Base-by-base conservation (phyloP, 2,329 filamentous ascomycete genomes). In the Huntiella bhutanensis region DNA sequence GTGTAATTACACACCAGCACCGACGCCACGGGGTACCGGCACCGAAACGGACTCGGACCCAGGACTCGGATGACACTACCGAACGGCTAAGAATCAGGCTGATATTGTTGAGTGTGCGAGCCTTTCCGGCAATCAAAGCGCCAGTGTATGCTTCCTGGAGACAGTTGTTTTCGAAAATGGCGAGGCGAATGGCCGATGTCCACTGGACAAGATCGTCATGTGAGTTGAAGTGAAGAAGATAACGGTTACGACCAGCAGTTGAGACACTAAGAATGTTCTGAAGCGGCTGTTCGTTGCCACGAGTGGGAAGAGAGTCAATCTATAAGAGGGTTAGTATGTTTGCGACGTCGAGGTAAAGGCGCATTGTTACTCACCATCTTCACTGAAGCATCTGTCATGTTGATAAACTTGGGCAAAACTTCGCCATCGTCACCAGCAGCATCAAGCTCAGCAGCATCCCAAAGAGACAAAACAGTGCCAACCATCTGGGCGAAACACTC, bases 401-500 rank as follows among this genome's bases (percentile, higher is more conserved):
- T 98, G 60, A 98, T 87, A 59, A 95, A 98, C 43, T 83, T 91
- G 32, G 86, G 85, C 37, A 88, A 67, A 41, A 93, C 82, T 57
- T 93, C 83, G 53, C 79, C 82, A 55, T 91, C 77, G 54, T 85
- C 80, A 33, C 83, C 85, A 10, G 84, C 87, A 35, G 77, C 77
- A 64, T 98, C 91, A 49, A 96, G 70, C 59, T 91, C 86, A 52
- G 82, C 78, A 17, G 88, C 87, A 62, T 98, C 88, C 91, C 91
- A 98, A 43, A 96, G 66, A 5, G 91, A 95, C 48, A 98, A 66
- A 12, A 96, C 84, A 1, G 91, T 96, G 53, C 91, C 91, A 13
- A 95, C 85, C 12, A 98, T 76, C 60, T 96, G 91, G 38, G 88
- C 87, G 63, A 96, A 98, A 62, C 85, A 95, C 67, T 98, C 91